Evolutionary conservation across 1,284 basidiomycete species (phyloP).

Genomic region (Moesziomyces sp.): DNA sequence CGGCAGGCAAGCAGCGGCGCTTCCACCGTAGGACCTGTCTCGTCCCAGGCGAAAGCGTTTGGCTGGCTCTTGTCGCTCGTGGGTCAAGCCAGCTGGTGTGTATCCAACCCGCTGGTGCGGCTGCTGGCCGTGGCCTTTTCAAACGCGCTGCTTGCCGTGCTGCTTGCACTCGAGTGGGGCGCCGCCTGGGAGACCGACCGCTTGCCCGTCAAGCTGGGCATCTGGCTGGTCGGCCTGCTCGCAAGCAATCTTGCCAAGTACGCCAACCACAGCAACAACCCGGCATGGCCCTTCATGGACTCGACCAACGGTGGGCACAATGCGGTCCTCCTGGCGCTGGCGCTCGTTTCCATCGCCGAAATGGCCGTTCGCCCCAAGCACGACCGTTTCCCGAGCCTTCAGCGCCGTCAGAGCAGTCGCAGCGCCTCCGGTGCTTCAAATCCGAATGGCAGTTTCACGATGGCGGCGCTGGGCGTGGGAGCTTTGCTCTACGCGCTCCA

Average conservation of each 20-base stretch:
- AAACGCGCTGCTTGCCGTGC: slow-evolving; percentile 41
- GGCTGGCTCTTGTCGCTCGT: slow-evolving; percentile 46
- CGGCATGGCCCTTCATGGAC: slow-evolving; percentile 61
- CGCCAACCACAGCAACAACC: slow-evolving; percentile 64
- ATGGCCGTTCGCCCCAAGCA: slow-evolving; percentile 24
- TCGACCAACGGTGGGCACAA: slow-evolving; percentile 61
- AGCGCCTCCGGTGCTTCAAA: neutral
- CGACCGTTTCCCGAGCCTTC: slow-evolving; percentile 20
- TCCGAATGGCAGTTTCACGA: slow-evolving; percentile 17
- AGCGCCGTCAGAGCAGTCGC: slow-evolving; percentile 12
- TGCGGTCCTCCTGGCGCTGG: slow-evolving; percentile 40
- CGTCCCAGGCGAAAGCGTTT: slow-evolving; percentile 22
- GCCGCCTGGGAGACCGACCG: slow-evolving; percentile 55
- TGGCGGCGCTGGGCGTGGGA: slow-evolving; percentile 49
- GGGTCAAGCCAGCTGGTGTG: slow-evolving; percentile 47
- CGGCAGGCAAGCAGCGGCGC: slow-evolving; percentile 14
- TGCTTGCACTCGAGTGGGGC: slow-evolving; percentile 55
- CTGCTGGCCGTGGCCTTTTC: slow-evolving; percentile 47
- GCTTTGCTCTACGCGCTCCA: slow-evolving; percentile 71
- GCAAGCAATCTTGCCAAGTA: slow-evolving; percentile 58
- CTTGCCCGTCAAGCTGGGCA: slow-evolving; percentile 31
- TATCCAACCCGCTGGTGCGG: slow-evolving; percentile 36
- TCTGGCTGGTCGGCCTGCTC: slow-evolving; percentile 59
- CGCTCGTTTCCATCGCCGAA: slow-evolving; percentile 30
- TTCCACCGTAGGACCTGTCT: slow-evolving; percentile 26